Base-by-base conservation (phyloP, 176 grass and related monocot genomes). In the Hyparrhenia diplandra region DNA sequence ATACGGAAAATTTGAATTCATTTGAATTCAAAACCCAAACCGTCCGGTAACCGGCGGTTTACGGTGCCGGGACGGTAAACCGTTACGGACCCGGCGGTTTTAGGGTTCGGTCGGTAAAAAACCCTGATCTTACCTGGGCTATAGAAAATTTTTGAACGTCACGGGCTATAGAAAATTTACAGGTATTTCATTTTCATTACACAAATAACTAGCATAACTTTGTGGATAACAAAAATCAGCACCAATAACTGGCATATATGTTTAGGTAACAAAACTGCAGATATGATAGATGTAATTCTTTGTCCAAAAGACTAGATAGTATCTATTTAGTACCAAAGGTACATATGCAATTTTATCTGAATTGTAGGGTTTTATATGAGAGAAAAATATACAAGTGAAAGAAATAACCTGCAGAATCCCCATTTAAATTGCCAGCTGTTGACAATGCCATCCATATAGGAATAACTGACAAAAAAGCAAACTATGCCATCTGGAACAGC, bases 391-490 rank as follows among this genome's bases (percentile, higher is more conserved):
- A 70, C 8, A 49, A 10, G 13, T 49, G 5, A 49, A 59, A 68
- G 79, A 84, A 84, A 81, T 66, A 46, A 98, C 95, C 90, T 98
- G 92, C 54, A 98, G 76, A 85, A 98, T 98, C 74, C 92, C 92
- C 95, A 95, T 98, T 85, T 95, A 92, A 4, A n/a, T n/a, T 95
- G 92, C 95, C 92, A 98, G 51, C 92, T 95, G 77, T 98, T 93
- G 42, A 98, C 90, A 84, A 98, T 98, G 52, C 92, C 95, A 85
- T 98, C 95, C 95, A 98, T 98, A 87, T 98, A 98, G 25, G 90
- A 95, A 57, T 98, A 98, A 80, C 95, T 98, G 47, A 98, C 95
- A 86, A 98, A 98, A 58, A 98, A 95, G 21, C 95, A 98, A 71
- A 98, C 95, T 52, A 98, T 88, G 73, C 95, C 95, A 86, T 98